Conservation (phyloP, 495 filamentous ascomycete species). For the Daldinia caldariorum region DNA sequence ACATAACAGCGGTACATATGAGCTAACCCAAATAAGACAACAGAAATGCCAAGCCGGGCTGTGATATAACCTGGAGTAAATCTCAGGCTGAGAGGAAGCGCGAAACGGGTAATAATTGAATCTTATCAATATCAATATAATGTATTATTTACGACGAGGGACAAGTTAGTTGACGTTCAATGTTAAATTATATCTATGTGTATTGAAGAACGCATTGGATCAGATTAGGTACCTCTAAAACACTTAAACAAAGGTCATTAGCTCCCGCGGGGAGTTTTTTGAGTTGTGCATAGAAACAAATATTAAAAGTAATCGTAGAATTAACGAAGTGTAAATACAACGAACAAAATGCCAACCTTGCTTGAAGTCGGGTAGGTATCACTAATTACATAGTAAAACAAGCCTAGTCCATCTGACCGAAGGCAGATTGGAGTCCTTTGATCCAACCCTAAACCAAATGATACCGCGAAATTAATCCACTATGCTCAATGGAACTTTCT, state of each 20-base stretch:
- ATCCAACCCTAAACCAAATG: neutral
- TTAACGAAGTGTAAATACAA: neutral
- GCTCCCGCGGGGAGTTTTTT: too few relatives aligned
- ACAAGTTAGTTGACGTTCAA: too few relatives aligned
- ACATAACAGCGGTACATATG: neutral
- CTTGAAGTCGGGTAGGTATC: neutral
- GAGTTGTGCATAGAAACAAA: too few relatives aligned
- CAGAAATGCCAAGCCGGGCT: neutral
- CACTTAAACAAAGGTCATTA: too few relatives aligned
- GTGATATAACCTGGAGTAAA: neutral
- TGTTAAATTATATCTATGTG: too few relatives aligned
- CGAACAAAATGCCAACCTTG: neutral
- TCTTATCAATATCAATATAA: neutral
- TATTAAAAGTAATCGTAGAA: neutral
- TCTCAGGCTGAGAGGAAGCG: neutral
- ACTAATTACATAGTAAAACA: neutral
- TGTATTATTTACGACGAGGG: neutral
- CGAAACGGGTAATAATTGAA: neutral
- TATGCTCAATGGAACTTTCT: neutral
- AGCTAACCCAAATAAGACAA: constrained; percentile 1
- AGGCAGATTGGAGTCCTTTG: neutral
- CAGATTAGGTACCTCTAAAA: too few relatives aligned
- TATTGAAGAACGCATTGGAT: too few relatives aligned
- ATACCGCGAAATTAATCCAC: neutral
- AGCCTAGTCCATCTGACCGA: neutral